Evolutionary conservation across 306 rosid species (phyloP), one percentile per base, ranked within the genome.

Genomic region (Mucuna pruriens): DNA sequence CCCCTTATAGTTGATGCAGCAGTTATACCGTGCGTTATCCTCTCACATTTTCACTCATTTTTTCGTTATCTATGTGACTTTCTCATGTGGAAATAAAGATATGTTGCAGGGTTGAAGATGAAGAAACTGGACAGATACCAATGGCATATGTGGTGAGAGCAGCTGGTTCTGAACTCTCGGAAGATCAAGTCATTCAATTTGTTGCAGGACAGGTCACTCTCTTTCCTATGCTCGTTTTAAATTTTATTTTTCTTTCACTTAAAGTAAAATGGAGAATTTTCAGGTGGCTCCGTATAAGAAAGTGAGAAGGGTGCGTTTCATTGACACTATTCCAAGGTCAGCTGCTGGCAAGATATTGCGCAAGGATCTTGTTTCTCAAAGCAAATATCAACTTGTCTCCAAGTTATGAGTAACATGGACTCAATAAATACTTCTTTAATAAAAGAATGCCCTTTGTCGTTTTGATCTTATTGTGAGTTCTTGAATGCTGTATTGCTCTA

Each of bases 241-340:
- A 15, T 20, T 9, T 6, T n/a, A 12, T 9, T 25, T 17, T 75
- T 25, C 68, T 63, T 84, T 67, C 8, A 46, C 58, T 46, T 31
- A 64, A 36, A 67, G 45, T 52, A 33, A 29, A 9, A 4, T 68
- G 55, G 58, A 55, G 38, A 72, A 46, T 64, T 83, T 85, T 67
- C 91, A 94, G 98, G 98, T 94, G 82, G 98, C 98, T 8, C 92
- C 98, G 17, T 94, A 90, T 75, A 94, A 90, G 89, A 94, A 94
- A 85, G 82, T 92, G 55, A 87, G 97, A 88, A 87, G 77, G 78
- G 97, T 95, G 67, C 77, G 83, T 25, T 92, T 95, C 51, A 87
- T 87, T 40, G 80, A 83, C 58, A 68, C 85, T 36, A 90, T 95
- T 81, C 98, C 97, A 71, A 89, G 91, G 82, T 95, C 98, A 45